A percentile compares a stretch with the other conserved stretches of the same genome.
phyloP scores from a whole-genome alignment of 352 stramenopile genomes.

The Hyaloperonospora brassicae region DNA sequence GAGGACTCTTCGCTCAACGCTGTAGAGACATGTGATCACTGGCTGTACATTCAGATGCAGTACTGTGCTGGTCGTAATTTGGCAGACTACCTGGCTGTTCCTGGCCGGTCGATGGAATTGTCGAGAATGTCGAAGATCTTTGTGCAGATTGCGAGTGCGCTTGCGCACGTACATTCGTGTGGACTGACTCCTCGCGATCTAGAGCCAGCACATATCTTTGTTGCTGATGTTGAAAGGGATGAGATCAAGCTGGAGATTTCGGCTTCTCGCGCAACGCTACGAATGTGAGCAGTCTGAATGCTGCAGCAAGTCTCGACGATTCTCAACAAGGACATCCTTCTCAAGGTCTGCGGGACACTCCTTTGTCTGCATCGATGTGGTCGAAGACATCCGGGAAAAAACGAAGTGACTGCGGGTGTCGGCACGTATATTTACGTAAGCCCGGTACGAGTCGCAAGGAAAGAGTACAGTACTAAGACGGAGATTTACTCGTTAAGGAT shows the following conservation, averaged over 20 bases:
- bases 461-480: conserved; percentile 89
- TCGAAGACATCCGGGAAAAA: conserved; percentile 66
- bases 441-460: conserved; percentile 83
- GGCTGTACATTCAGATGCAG: conserved; percentile 91
- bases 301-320: conserved; percentile 31
- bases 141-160: conserved; percentile 82
- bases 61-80: conserved; percentile 85
- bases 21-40: conserved; percentile 69
- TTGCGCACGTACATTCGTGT: conserved; percentile 86
- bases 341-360: conserved; percentile 19
- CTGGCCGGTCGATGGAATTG: conserved; percentile 64
- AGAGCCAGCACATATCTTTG: conserved; percentile 90
- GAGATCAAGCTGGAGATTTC: conserved; percentile 89
- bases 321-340: conserved; percentile 17
- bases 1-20: conserved; percentile 48
- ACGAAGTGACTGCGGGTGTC: conserved; percentile 82
- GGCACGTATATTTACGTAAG: conserved; percentile 87
- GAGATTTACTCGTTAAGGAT: conserved; percentile 88
- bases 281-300: conserved; percentile 70
- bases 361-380: conserved; percentile 49
- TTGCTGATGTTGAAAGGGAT: conserved; percentile 73
- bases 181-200: conserved; percentile 88
- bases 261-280: conserved; percentile 80
- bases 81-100: conserved; percentile 69
- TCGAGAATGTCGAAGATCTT: conserved; percentile 81